Conservation (phyloP, 2,329 filamentous ascomycete genomes). For the Allantophomopsis cytisporea region DNA sequence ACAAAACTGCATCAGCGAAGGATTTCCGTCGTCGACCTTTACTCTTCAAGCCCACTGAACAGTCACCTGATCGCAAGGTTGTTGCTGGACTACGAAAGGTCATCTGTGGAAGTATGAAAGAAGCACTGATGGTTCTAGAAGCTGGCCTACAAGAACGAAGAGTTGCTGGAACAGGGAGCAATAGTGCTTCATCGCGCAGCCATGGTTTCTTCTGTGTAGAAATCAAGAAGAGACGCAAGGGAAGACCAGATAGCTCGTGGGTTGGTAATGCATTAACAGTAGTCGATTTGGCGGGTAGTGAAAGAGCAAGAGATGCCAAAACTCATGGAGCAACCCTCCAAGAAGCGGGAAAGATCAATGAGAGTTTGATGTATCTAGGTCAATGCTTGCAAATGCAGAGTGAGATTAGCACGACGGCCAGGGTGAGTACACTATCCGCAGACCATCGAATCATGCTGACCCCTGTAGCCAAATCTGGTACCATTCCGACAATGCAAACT, state of each 20-base stretch:
- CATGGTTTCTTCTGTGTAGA: slow-evolving; percentile 96
- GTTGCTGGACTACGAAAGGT: slow-evolving; percentile 87
- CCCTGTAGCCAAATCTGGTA: slow-evolving; percentile 52
- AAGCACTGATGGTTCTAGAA: slow-evolving; percentile 82
- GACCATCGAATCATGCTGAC: slow-evolving; percentile 3
- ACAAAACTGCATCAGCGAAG: slow-evolving; percentile 47
- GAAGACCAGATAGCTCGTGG: slow-evolving; percentile 48
- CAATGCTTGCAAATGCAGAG: slow-evolving; percentile 95
- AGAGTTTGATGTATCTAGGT: slow-evolving; percentile 94
- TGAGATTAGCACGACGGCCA: slow-evolving; percentile 58
- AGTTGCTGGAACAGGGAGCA: slow-evolving; percentile 83
- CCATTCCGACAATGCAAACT: slow-evolving; percentile 77
- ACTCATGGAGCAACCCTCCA: slow-evolving; percentile 85
- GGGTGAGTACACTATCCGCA: slow-evolving; percentile 35
- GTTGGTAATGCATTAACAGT: slow-evolving; percentile 69
- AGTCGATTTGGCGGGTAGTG: slow-evolving; percentile 86
- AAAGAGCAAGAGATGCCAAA: slow-evolving; percentile 85
- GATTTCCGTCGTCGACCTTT: slow-evolving; percentile 65
- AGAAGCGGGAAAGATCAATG: slow-evolving; percentile 96
- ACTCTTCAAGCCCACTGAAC: slow-evolving; percentile 84
- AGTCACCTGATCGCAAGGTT: slow-evolving; percentile 81
- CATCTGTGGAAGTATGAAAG: slow-evolving; percentile 67
- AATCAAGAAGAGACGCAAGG: slow-evolving; percentile 63
- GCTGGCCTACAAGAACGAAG: slow-evolving; percentile 76
- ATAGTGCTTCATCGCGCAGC: slow-evolving; percentile 81